Evolutionary conservation across 1,139 yeast species (phyloP).

Genomic region (Yamadazyma jaroonii): DNA sequence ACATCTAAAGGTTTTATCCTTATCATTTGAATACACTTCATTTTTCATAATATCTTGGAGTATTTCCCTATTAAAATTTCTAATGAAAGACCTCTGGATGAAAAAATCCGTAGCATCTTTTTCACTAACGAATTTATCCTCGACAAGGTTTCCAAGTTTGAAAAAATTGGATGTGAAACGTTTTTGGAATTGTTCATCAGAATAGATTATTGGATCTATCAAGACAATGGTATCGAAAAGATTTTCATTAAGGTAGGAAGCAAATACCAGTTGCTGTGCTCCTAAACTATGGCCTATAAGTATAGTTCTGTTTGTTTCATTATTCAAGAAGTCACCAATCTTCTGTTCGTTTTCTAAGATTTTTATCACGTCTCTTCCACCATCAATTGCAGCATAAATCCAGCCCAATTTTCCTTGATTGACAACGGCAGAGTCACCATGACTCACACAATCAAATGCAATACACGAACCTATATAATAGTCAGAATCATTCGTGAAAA

Average conservation of each 20-base stretch:
- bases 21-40: constrained; percentile 32
- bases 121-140: constrained; percentile 32
- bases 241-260: constrained; percentile 49
- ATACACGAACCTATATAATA: constrained; percentile 40
- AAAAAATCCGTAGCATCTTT: constrained; percentile 45
- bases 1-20: constrained; percentile 20
- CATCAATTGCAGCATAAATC: constrained; percentile 60
- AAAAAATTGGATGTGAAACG: constrained; percentile 18
- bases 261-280: constrained; percentile 51
- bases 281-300: constrained; percentile 74
- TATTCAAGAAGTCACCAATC: constrained; percentile 36
- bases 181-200: constrained; percentile 11
- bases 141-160: constrained; percentile 24
- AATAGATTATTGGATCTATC: constrained; percentile 60
- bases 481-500: constrained; percentile 23
- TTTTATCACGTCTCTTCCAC: constrained; percentile 55
- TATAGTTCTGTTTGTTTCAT: constrained; percentile 37
- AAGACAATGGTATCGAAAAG: constrained; percentile 54
- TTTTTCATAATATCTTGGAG: constrained; percentile 40
- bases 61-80: constrained; percentile 44
- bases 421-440: constrained; percentile 62
- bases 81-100: constrained; percentile 42
- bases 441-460: constrained; percentile 56
- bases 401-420: constrained; percentile 56
- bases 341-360: constrained; percentile 44